Evolutionary conservation across 192 early-diverging fungal species (phyloP).

Genomic region (Backusella macrospora): DNA sequence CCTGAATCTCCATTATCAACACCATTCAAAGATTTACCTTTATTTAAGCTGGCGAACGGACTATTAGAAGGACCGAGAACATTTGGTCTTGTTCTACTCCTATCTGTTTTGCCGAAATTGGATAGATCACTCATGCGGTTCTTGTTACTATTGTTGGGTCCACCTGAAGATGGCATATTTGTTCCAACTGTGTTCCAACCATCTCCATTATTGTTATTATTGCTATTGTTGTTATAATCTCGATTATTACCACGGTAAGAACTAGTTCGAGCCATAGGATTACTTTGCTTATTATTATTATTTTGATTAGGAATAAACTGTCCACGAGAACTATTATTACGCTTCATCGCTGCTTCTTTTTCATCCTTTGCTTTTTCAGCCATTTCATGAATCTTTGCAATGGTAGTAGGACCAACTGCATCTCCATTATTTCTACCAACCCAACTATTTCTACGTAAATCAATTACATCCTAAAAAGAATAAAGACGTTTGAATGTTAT

Average conservation of each 20-base stretch:
- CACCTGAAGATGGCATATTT: conserved; percentile 37
- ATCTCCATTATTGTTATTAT: conserved; percentile 46
- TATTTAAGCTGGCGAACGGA: conserved; percentile 33
- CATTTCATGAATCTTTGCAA: conserved; percentile 90
- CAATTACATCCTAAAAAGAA: conserved; percentile 53
- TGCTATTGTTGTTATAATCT: conserved; percentile 15
- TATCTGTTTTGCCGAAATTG: conserved; percentile 73
- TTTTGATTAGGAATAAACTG: conserved; percentile 14
- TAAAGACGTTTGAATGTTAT: neutral
- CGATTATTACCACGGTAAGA: conserved; percentile 52
- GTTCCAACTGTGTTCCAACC: conserved; percentile 73
- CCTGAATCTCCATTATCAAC: conserved; percentile 25
- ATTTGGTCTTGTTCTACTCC: conserved; percentile 53
- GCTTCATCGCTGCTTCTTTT: conserved; percentile 64
- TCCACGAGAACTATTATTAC: conserved; percentile 63
- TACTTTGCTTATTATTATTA: conserved; percentile 15
- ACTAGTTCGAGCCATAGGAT: conserved; percentile 58
- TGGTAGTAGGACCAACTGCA: conserved; percentile 80
- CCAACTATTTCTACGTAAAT: conserved; percentile 74
- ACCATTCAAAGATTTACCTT: neutral
- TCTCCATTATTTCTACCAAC: conserved; percentile 56
- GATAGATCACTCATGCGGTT: conserved; percentile 56
- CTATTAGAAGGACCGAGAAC: conserved; percentile 55
- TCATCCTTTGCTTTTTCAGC: conserved; percentile 67
- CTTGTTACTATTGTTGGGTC: conserved; percentile 42